Evolutionary conservation across 768 basidiomycete genomes (phyloP).

Genomic region (Nidula microcarpa): DNA sequence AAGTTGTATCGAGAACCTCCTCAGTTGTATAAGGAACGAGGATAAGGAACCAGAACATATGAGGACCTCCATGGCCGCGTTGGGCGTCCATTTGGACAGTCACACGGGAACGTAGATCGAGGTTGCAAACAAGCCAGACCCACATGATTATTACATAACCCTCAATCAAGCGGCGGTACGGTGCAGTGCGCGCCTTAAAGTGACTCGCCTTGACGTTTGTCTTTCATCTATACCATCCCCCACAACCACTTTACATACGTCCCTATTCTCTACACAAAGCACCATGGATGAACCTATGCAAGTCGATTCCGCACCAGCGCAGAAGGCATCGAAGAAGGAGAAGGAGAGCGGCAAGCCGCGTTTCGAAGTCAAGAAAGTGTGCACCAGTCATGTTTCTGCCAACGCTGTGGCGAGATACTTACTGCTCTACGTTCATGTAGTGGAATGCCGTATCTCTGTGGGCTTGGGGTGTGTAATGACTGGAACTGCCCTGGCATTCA

Average conservation of each 20-base stretch:
- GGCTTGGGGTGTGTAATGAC: constrained; percentile 82
- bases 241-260: not conserved
- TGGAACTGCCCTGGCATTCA: not conserved
- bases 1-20: no score
- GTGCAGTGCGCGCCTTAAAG: not conserved
- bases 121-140: no score
- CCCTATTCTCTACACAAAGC: not conserved
- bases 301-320: constrained; percentile 41
- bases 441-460: constrained; percentile 99
- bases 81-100: no score
- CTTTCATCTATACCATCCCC: not conserved
- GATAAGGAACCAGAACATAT: no score
- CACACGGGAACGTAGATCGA: no score
- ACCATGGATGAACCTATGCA: constrained; percentile 43
- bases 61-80: no score
- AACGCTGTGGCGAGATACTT: not conserved
- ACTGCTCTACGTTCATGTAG: constrained; percentile 35
- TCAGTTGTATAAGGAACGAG: no score
- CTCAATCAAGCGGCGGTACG: not conserved
- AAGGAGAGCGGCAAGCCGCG: constrained; percentile 70
- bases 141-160: no score
- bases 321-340: constrained; percentile 47
- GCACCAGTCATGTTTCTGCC: constrained; percentile 6
- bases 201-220: not conserved
- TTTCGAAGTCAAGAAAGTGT: constrained; percentile 99